These are phyloP conservation scores for Polyporus tsugae DNA, from an alignment of 1,284 basidiomycete genomes.

Conservation along the genomic window DNA sequence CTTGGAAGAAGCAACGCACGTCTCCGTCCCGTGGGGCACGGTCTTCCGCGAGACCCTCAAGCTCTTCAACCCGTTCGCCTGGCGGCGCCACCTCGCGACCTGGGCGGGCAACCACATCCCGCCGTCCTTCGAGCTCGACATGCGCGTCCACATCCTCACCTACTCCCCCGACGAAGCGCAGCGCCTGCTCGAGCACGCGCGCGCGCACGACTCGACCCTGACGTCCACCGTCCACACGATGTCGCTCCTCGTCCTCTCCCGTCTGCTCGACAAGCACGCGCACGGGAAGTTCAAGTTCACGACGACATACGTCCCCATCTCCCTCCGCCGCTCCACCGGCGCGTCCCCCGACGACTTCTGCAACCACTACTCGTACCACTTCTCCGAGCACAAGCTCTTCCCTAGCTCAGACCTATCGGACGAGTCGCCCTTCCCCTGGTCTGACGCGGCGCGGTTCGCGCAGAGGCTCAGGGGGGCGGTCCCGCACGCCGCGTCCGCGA, in stretches of 20 bases:
- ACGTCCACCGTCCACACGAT: slow-evolving; percentile 34
- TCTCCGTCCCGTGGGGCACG: slow-evolving; percentile 43
- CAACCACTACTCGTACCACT: slow-evolving; percentile 42
- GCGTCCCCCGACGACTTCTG: slow-evolving; percentile 42
- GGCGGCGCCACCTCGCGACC: slow-evolving; percentile 35
- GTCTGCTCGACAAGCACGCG: slow-evolving; percentile 33
- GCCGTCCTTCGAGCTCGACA: slow-evolving; percentile 28
- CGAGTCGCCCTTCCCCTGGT: slow-evolving; percentile 36
- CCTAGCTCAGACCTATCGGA: neutral
- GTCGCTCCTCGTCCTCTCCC: slow-evolving; percentile 35
- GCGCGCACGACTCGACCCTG: slow-evolving; percentile 44
- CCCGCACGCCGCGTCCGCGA: slow-evolving; percentile 31
- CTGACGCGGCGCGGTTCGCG: slow-evolving; percentile 28
- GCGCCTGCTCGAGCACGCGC: slow-evolving; percentile 39
- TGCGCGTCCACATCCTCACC: slow-evolving; percentile 38
- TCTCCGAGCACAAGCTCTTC: slow-evolving; percentile 34
- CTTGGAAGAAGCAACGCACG: slow-evolving; percentile 41
- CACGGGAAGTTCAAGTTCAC: slow-evolving; percentile 36
- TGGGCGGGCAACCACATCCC: slow-evolving; percentile 48
- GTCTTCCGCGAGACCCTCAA: slow-evolving; percentile 37
- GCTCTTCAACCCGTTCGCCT: slow-evolving; percentile 43
- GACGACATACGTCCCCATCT: slow-evolving; percentile 43
- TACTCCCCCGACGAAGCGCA: slow-evolving; percentile 33
- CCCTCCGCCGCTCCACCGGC: slow-evolving; percentile 41
- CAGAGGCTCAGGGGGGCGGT: slow-evolving; percentile 22